Evolutionary conservation across 1,139 yeast genomes (phyloP).

Genomic region (Williopsis jadinii): DNA sequence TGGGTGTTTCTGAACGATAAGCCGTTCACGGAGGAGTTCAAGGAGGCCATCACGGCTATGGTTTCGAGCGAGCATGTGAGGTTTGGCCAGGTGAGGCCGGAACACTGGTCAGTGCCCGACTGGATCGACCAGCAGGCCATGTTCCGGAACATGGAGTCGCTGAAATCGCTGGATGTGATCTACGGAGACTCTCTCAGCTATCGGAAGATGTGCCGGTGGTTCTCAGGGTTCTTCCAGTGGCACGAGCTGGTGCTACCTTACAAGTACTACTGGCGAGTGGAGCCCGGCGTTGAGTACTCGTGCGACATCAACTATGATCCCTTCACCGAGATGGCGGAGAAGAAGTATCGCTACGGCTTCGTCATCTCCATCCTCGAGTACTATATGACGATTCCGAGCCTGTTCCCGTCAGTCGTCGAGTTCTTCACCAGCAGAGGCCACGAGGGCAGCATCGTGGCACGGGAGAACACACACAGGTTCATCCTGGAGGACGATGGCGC

Average conservation of each 20-base stretch:
- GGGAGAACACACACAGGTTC: slow-evolving; percentile 42
- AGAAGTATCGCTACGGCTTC: slow-evolving; percentile 45
- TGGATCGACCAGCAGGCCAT: slow-evolving; percentile 48
- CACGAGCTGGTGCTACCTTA: slow-evolving; percentile 29
- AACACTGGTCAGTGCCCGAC: slow-evolving; percentile 69
- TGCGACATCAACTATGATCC: slow-evolving; percentile 52
- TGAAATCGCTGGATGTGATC: slow-evolving; percentile 35
- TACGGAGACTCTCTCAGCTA: slow-evolving; percentile 50
- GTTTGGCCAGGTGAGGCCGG: slow-evolving; percentile 56
- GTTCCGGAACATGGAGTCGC: slow-evolving; percentile 25
- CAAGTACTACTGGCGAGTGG: slow-evolving; percentile 53
- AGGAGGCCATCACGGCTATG: slow-evolving; percentile 22
- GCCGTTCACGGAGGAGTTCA: slow-evolving; percentile 46
- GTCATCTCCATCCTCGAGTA: slow-evolving; percentile 63
- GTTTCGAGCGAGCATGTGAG: slow-evolving; percentile 52
- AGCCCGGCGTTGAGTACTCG: slow-evolving; percentile 47
- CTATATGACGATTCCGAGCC: slow-evolving; percentile 47
- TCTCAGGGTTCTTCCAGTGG: slow-evolving; percentile 43
- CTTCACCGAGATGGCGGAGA: slow-evolving; percentile 40
- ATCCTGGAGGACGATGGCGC: slow-evolving; percentile 43
- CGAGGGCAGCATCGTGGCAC: slow-evolving; percentile 32
- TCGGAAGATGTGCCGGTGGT: slow-evolving; percentile 57
- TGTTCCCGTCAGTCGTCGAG: slow-evolving; percentile 50
- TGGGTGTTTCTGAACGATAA: slow-evolving; percentile 57
- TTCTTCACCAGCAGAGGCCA: slow-evolving; percentile 38